phyloP scores from a whole-genome alignment of 208 protist species.

The Leishmania tarentolae region DNA sequence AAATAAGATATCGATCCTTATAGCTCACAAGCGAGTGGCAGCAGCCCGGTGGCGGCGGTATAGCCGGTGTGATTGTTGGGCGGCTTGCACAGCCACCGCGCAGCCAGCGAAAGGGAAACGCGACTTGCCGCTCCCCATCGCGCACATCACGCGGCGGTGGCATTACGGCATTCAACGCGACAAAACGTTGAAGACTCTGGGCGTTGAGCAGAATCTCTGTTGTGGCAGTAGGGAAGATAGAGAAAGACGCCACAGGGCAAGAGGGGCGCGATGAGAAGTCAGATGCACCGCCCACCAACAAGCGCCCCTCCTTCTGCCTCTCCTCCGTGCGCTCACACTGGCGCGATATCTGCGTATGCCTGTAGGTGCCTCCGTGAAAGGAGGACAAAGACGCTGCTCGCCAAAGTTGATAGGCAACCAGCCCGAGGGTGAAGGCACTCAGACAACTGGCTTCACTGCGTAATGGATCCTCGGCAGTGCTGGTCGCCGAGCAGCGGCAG shows the following conservation, averaged over 20 bases:
- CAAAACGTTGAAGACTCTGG: not conserved
- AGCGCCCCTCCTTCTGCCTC: not conserved
- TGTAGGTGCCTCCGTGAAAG: not conserved
- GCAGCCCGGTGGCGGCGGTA: constrained; percentile 59
- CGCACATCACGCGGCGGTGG: not conserved
- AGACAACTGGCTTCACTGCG: not conserved
- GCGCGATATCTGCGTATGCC: not conserved
- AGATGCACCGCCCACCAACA: not conserved
- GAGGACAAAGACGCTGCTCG: not conserved
- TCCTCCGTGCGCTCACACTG: not conserved
- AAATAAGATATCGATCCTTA: constrained; percentile 72
- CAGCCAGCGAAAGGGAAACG: constrained; percentile 10
- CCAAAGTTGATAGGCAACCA: not conserved
- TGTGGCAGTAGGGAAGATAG: not conserved
- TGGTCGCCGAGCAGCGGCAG: not conserved
- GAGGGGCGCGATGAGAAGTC: not conserved
- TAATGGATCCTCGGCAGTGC: not conserved
- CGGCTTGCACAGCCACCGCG: not conserved
- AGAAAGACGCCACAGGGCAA: not conserved
- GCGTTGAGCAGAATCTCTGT: not conserved
- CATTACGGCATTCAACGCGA: not conserved
- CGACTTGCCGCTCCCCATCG: not conserved
- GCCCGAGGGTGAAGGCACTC: not conserved
- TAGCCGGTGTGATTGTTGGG: too few species aligned
- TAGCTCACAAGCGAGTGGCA: constrained; percentile 76